Conservation (phyloP, 208 protist species). For the Crithidia fasciculata region DNA sequence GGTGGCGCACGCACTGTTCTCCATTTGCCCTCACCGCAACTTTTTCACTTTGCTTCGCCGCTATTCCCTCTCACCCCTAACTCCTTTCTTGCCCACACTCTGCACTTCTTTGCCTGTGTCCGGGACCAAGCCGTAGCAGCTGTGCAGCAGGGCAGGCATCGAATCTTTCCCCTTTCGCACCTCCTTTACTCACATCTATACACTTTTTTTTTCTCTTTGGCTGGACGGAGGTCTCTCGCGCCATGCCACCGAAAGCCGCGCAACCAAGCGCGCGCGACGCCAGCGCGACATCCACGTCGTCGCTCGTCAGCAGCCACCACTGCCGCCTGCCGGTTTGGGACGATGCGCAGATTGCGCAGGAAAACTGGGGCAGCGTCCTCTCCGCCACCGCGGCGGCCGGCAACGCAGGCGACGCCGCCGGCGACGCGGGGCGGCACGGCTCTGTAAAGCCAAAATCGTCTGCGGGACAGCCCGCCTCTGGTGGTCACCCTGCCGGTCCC, state of each 20-base stretch:
- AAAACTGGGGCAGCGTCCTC: conserved; percentile 79
- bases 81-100: too few species aligned
- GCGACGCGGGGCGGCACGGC: background rate
- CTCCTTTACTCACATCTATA: too few species aligned
- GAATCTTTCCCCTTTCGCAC: too few species aligned
- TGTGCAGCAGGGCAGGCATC: too few species aligned
- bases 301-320: conserved; percentile 22
- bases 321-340: conserved; percentile 75
- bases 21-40: too few species aligned
- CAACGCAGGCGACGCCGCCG: background rate
- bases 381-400: conserved; percentile 3
- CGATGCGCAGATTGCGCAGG: conserved; percentile 67
- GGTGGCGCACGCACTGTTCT: too few species aligned
- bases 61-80: too few species aligned
- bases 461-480: background rate
- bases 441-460: conserved; percentile 7
- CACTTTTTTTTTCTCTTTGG: background rate
- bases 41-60: too few species aligned
- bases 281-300: background rate
- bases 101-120: too few species aligned
- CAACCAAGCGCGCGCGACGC: background rate
- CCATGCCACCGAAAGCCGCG: conserved; percentile 15
- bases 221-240: background rate
- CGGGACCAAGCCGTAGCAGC: too few species aligned
- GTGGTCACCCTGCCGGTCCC: background rate